Conservation (phyloP, 345 rosid genomes). For the Euphorbia pulcherrima region DNA sequence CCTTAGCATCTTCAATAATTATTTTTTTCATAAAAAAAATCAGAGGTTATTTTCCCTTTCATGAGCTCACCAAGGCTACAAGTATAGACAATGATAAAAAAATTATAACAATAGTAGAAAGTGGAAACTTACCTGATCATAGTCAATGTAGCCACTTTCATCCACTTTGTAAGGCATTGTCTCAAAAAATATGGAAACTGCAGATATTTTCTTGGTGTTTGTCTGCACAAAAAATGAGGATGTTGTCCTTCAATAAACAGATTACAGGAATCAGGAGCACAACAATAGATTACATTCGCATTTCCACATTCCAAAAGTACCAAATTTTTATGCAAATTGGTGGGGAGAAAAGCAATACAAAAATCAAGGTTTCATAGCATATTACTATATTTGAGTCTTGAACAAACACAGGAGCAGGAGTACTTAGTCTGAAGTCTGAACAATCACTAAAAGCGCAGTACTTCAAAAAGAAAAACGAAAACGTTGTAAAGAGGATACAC, state of each 20-base stretch:
- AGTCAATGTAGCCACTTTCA: constrained; percentile 90
- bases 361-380: not conserved
- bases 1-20: not conserved
- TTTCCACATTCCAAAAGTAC: not conserved
- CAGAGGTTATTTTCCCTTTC: not conserved
- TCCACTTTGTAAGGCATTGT: constrained; percentile 96
- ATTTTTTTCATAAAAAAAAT: not conserved
- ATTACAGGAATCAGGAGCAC: not conserved
- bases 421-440: not conserved
- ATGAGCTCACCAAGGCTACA: not conserved
- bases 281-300: not conserved
- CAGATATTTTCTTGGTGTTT: constrained; percentile 95
- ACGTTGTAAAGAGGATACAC: not conserved
- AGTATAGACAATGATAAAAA: no score
- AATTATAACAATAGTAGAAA: not conserved
- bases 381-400: not conserved
- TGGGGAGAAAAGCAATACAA: not conserved
- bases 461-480: constrained; percentile 17
- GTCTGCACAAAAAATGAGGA: constrained; percentile 54
- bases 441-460: not conserved
- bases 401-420: not conserved
- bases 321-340: not conserved
- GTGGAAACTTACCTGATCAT: constrained; percentile 74
- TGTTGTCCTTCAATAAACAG: not conserved
- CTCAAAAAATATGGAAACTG: constrained; percentile 97